Evolutionary conservation across 2,329 filamentous ascomycete genomes (phyloP), one percentile per base, ranked within the genome.

Genomic region (Neospermospora avenae): DNA sequence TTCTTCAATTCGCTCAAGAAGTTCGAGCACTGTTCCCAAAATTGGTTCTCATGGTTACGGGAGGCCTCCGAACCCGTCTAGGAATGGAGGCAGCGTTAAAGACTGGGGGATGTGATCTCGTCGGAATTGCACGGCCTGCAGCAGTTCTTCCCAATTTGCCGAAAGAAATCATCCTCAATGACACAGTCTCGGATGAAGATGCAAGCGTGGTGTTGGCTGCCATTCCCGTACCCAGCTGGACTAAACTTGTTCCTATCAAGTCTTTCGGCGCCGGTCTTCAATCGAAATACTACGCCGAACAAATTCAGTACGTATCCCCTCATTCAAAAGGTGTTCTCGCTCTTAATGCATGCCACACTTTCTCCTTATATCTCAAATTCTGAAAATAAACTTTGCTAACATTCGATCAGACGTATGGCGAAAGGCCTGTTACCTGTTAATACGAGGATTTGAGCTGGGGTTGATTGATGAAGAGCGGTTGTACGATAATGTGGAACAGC

Each of bases 1-100:
- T 90, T 74, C 75, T 89, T 1, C 82, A 88, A 48, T 89, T 89
- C 63, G 83, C 84, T 0, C 73, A 76, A n/a, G 74, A 76, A 8
- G 78, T 83, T 35, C 77, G 82, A 28, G 67, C 69, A 4, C 72
- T 74, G 24, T 77, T 81, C 57, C 77, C 78, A 0, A 63, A 73
- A 3, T 71, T 81, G 0, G 73, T 78, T 0, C 70, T 85, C 34
- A 80, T 84, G 75, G 77, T 89, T 3, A 88, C 84, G 0, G 86
- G 86, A 3, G 86, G 86, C 0, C 87, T 89, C 71, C 78, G 84
- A 1, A 81, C 78, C 0, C 73, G 80, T 2, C 69, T 70, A 0
- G 81, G 78, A 2, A 83, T 83, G 73, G 77, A 79, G 24, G 73
- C 76, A 6, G 81, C 80, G 11, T 68, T 84, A 5, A 60, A 73